Evolutionary conservation across 73 alveolate species (phyloP).

Genomic region (Uronychia setigera): DNA sequence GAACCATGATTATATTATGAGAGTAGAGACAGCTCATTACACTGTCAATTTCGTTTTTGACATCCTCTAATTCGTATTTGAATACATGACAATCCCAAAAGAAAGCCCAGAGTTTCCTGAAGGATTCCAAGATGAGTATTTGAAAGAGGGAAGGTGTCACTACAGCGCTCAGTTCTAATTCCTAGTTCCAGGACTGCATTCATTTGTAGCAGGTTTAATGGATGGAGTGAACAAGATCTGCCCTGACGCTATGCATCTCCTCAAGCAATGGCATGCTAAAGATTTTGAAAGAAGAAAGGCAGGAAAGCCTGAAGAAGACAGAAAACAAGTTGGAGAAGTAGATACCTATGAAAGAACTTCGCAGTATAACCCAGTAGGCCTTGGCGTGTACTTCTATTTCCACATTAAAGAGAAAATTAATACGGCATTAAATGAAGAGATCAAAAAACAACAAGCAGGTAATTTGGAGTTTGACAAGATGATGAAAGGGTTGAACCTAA

Average conservation of each 20-base stretch:
- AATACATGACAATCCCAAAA: neutral
- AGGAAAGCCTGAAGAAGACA: neutral
- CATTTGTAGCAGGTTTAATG: neutral
- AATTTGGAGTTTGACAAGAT: too few relatives aligned
- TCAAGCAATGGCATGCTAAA: neutral
- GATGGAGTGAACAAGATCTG: neutral
- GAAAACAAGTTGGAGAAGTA: too few relatives aligned
- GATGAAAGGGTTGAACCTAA: too few relatives aligned
- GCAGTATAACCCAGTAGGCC: too few relatives aligned
- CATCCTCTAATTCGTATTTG: constrained; percentile 31
- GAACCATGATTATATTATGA: constrained; percentile 8
- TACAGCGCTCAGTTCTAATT: neutral
- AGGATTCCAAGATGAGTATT: neutral
- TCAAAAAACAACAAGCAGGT: too few relatives aligned
- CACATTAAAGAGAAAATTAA: too few relatives aligned
- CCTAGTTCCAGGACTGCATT: neutral
- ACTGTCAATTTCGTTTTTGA: constrained; percentile 32
- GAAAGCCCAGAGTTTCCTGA: neutral
- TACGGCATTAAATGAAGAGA: too few relatives aligned
- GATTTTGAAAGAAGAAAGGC: neutral
- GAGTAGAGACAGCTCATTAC: constrained; percentile 34
- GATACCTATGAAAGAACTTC: too few relatives aligned
- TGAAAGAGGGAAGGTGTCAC: neutral
- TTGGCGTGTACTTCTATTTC: too few relatives aligned
- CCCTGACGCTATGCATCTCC: neutral